A percentile compares a stretch with the other conserved stretches of the same genome.
These are phyloP conservation scores for Cystobasidium ongulense DNA, from an alignment of 768 basidiomycete species.

Conservation along the genomic window DNA sequence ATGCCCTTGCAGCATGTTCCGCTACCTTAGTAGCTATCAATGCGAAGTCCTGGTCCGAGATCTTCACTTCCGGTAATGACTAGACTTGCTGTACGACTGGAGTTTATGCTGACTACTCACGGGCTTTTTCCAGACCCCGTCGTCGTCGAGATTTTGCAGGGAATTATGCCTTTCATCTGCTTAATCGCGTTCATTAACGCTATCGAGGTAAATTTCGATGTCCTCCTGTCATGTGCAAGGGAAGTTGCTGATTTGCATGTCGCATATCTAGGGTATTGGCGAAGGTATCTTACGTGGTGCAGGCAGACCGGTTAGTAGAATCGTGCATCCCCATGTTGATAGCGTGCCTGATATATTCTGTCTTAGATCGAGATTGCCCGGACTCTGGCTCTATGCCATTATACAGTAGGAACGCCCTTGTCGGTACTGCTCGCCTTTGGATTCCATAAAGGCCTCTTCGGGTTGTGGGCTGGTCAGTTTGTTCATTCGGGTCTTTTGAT, in stretches of 20 bases:
- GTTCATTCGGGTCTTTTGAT: neutral
- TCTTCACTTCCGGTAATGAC: constrained; percentile 17
- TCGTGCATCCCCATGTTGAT: neutral
- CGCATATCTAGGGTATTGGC: neutral
- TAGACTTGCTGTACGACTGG: neutral
- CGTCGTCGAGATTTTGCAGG: neutral
- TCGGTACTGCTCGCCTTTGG: constrained; percentile 13
- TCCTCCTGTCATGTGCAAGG: neutral
- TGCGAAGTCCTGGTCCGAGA: neutral
- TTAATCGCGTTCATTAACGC: neutral
- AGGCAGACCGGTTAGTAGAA: constrained; percentile 10
- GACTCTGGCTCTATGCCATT: constrained; percentile 9
- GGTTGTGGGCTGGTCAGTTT: constrained; percentile 16
- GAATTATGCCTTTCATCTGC: neutral
- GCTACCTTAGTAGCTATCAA: neutral
- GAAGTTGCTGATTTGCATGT: neutral
- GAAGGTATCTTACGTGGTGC: constrained; percentile 16
- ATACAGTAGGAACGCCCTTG: neutral
- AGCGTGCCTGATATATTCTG: neutral
- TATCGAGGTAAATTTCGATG: neutral
- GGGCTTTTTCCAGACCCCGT: neutral
- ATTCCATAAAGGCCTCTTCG: constrained; percentile 7
- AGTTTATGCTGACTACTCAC: neutral
- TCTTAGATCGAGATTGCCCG: constrained; percentile 13
- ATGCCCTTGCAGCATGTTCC: neutral